Evolutionary conservation across 768 basidiomycete genomes (phyloP).

Genomic region (Russula vinacea): DNA sequence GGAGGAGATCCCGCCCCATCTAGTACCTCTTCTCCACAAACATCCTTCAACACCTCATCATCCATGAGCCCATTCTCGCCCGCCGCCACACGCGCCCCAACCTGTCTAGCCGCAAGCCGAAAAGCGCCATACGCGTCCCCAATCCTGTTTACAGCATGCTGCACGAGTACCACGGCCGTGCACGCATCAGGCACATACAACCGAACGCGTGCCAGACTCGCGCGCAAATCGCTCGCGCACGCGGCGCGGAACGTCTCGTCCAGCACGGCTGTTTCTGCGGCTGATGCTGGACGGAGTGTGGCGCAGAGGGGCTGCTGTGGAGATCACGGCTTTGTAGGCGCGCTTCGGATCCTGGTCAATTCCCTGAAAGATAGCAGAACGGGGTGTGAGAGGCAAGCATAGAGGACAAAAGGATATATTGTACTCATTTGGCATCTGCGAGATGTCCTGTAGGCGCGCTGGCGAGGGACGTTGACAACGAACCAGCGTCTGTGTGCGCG

Average conservation of each 20-base stretch:
- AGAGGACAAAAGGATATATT: slow-evolving; percentile 28
- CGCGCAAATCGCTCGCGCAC: slow-evolving; percentile 54
- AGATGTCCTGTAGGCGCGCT: slow-evolving; percentile 65
- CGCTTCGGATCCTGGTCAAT: slow-evolving; percentile 83
- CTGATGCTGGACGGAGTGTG: slow-evolving; percentile 56
- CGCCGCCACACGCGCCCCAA: slow-evolving; percentile 40
- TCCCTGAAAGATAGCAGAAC: slow-evolving; percentile 46
- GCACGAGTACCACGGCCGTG: slow-evolving; percentile 74
- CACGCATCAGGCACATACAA: slow-evolving; percentile 79
- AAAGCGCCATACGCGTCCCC: slow-evolving; percentile 73
- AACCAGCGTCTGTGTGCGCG: slow-evolving; percentile 57
- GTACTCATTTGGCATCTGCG: slow-evolving; percentile 69
- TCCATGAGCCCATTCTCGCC: slow-evolving; percentile 36
- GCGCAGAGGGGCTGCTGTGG: slow-evolving; percentile 55
- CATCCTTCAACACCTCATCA: slow-evolving; percentile 37
- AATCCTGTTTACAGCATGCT: slow-evolving; percentile 71
- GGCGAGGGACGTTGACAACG: slow-evolving; percentile 66
- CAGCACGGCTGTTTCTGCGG: slow-evolving; percentile 47
- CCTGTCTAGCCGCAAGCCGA: slow-evolving; percentile 56
- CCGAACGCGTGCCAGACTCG: slow-evolving; percentile 55
- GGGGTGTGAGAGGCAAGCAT: slow-evolving; percentile 1
- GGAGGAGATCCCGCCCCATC: neutral
- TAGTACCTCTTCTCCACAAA: slow-evolving; percentile 14
- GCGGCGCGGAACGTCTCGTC: slow-evolving; percentile 55
- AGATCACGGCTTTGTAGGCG: slow-evolving; percentile 82